Base-by-base conservation (phyloP, 225 moss, liverwort and hornwort genomes). In the Bryoerythrophyllum caledonicum region DNA sequence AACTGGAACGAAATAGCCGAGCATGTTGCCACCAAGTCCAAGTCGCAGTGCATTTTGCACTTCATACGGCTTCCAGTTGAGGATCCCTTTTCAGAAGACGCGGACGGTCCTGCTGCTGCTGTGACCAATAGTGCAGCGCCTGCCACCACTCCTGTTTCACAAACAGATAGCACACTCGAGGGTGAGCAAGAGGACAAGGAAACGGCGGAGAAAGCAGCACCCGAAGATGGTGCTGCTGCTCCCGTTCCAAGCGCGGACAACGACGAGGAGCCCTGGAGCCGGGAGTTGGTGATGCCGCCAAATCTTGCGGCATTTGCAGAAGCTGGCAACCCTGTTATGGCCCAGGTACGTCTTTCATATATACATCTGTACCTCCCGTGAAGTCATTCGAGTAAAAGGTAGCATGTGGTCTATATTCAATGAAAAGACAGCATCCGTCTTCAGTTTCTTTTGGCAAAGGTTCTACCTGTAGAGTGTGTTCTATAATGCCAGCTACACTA, bases 1-100 rank as follows among this genome's bases (percentile, higher is more conserved):
- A 99, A 99, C 70, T 99, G 99, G 99, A 95, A 89, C 66, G 95
- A 95, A 79, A 95, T 99, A 78, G 94, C 95, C 35, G 97, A 99
- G 84, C 94, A 99, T 71, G 97, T 99, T 52, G 99, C 95, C 15
- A 99, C 99, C 23, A 99, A 99, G 82, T 93, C 99, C 12, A 99
- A 93, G 65, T 89, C 93, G 30, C 95, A 99, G 74, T 99, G 99
- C 73, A 95, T 99, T 80, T 68, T 95, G 71, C 99, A 99, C 74
- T 99, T 99, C 54, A 71, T 99, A 73, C 84, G 90, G 67, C 87
- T 99, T 75, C 99, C 99, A 35, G 91, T 99, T 23, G 99, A 95
- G 79, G 99, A 99, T 53, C 80, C 89, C n/a, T 93, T 95, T 81
- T 78, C 94, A 60, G 99, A 95, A 63, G 84, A 88, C 32, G 82